A percentile compares a stretch with the other conserved stretches of the same genome.
These are phyloP conservation scores for Lichtheimia ramosa DNA, from an alignment of 371 early-diverging fungal species.

Conservation along the genomic window DNA sequence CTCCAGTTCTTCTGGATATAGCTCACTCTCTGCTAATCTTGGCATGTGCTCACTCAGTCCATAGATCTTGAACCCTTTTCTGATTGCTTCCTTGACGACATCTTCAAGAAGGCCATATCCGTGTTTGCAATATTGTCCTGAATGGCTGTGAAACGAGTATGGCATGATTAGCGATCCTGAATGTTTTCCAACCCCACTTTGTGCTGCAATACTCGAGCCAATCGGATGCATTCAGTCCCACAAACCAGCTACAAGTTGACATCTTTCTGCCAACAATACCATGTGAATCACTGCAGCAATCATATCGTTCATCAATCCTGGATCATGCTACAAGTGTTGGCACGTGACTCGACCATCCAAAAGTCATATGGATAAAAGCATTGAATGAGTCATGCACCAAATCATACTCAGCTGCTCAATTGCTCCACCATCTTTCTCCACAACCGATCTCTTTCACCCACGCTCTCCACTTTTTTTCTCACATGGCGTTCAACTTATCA, in stretches of 20 bases:
- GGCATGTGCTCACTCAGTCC: slow-evolving; percentile 88
- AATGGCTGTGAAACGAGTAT: slow-evolving; percentile 83
- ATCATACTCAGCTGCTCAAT: too few relatives aligned
- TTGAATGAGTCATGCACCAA: too few relatives aligned
- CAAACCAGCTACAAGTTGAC: not conserved
- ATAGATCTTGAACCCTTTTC: slow-evolving; percentile 60
- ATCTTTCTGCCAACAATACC: not conserved
- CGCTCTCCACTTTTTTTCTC: not conserved
- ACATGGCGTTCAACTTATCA: slow-evolving; percentile 3
- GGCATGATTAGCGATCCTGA: slow-evolving; percentile 32
- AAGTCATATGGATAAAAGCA: too few relatives aligned
- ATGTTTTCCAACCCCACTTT: not conserved
- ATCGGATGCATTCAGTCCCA: too few relatives aligned
- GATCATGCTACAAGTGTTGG: not conserved
- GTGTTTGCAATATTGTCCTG: slow-evolving; percentile 86
- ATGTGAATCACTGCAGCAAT: not conserved
- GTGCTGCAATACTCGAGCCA: not conserved
- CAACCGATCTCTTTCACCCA: not conserved
- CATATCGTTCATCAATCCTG: not conserved
- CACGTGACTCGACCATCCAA: too few relatives aligned
- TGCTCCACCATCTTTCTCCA: too few relatives aligned
- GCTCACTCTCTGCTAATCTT: slow-evolving; percentile 59
- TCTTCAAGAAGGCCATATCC: slow-evolving; percentile 77
- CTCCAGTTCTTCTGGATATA: slow-evolving; percentile 84
- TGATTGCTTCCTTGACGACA: slow-evolving; percentile 71